phyloP scores from a whole-genome alignment of 805 yeast genomes.

The Ogataea corticis region DNA sequence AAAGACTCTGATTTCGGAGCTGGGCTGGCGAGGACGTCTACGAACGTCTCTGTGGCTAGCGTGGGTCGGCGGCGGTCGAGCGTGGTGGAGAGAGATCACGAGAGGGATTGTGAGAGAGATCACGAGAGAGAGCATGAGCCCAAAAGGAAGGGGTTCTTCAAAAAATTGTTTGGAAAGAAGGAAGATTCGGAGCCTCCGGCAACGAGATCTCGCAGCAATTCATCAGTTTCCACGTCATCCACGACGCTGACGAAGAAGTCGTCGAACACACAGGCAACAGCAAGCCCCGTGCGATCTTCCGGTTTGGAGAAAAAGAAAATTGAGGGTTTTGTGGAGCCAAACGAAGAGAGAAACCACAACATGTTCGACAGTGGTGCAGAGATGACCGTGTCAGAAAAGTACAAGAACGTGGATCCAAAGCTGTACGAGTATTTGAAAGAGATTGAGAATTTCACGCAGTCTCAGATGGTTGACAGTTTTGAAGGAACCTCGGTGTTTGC shows the following conservation, averaged over 20 bases:
- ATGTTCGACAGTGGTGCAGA: constrained; percentile 12
- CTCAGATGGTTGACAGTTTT: not conserved
- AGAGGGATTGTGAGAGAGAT: not conserved
- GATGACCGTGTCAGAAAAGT: constrained; percentile 21
- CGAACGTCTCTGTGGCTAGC: constrained; percentile 27
- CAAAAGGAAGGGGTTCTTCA: constrained; percentile 24
- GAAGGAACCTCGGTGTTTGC: constrained; percentile 23
- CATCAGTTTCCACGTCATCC: constrained; percentile 5
- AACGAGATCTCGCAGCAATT: constrained; percentile 13
- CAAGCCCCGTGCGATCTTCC: not conserved
- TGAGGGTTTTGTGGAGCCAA: constrained; percentile 16
- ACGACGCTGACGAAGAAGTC: not conserved
- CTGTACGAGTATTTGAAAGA: constrained; percentile 46
- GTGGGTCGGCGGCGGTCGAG: constrained; percentile 10
- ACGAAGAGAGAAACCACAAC: not conserved
- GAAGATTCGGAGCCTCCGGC: constrained; percentile 12
- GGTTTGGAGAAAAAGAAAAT: constrained; percentile 1
- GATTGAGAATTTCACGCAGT: constrained; percentile 16
- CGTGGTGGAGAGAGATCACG: not conserved
- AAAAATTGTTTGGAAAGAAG: constrained; percentile 27
- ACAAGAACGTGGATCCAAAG: constrained; percentile 43
- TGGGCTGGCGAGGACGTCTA: constrained; percentile 29
- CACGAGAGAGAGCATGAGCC: constrained; percentile 1
- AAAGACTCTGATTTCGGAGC: constrained; percentile 9
- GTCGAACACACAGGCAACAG: not conserved